Conservation (phyloP, 2,329 filamentous ascomycete genomes). For the Pseudocercospora macadamiae region DNA sequence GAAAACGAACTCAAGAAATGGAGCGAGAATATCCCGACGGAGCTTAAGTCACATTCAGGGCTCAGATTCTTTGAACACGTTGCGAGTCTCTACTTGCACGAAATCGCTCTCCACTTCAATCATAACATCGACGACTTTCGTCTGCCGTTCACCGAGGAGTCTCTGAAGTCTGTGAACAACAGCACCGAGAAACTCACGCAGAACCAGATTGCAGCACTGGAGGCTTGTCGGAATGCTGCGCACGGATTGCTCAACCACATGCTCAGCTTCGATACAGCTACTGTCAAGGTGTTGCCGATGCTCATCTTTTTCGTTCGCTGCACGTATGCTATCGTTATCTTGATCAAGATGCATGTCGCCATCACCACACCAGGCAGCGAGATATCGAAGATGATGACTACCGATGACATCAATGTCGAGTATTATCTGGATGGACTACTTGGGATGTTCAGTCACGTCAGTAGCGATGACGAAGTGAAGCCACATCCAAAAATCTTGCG, state of each 20-base stretch:
- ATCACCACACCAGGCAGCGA: slow-evolving; percentile 52
- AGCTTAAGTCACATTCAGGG: slow-evolving; percentile 38
- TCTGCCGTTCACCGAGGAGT: slow-evolving; percentile 48
- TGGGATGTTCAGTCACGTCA: slow-evolving; percentile 40
- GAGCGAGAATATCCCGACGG: slow-evolving; percentile 47
- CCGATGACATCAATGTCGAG: slow-evolving; percentile 52
- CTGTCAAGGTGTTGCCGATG: slow-evolving; percentile 49
- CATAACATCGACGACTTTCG: slow-evolving; percentile 50
- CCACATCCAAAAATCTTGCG: slow-evolving; percentile 53
- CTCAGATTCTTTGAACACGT: slow-evolving; percentile 52
- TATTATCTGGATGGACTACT: slow-evolving; percentile 51
- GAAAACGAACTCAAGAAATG: slow-evolving; percentile 57
- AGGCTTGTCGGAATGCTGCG: slow-evolving; percentile 50
- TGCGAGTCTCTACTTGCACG: slow-evolving; percentile 53
- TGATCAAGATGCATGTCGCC: slow-evolving; percentile 64
- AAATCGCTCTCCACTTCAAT: slow-evolving; percentile 55
- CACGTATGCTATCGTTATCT: slow-evolving; percentile 60
- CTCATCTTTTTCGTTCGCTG: slow-evolving; percentile 54
- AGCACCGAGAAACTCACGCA: slow-evolving; percentile 46
- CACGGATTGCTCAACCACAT: slow-evolving; percentile 54
- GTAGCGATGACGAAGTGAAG: slow-evolving; percentile 28
- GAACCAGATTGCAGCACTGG: slow-evolving; percentile 51
- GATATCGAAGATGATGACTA: slow-evolving; percentile 53
- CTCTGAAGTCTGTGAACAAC: slow-evolving; percentile 45
- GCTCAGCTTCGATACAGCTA: slow-evolving; percentile 51